Evolutionary conservation across 2,329 filamentous ascomycete genomes (phyloP), one percentile per base, ranked within the genome.

Genomic region (Aureobasidium melanogenum): DNA sequence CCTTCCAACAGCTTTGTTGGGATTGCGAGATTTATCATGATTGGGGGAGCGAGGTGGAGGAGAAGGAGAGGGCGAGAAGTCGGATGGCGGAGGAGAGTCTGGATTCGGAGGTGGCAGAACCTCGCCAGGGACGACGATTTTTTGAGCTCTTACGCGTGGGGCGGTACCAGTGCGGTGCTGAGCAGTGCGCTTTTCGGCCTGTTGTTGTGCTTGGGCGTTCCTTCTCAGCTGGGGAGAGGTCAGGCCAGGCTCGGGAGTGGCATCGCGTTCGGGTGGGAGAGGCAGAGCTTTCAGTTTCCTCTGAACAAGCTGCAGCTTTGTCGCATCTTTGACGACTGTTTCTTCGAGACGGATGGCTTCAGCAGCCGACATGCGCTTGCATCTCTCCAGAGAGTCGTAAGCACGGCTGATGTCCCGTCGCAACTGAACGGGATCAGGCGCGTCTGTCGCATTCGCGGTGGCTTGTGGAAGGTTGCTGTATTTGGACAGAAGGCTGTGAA

Each of bases 281-380:
- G 84, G 83, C 51, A 86, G 77, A 12, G 82, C 80, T 63, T 84
- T 79, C 22, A 87, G 78, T 72, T 86, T 87, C 67, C 79, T 78
- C 62, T 80, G 82, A 67, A 87, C 86, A 61, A 80, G 79, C 55
- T 78, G 79, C 52, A 87, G 72, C 50, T 83, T 79, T 65, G 80
- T 79, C 65, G 80, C 77, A 60, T 74, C 72, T 41, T 68, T 67
- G 59, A 67, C 66, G 22, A 70, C 70, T 62, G 70, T 71, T 26
- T 72, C 68, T 56, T 71, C 69, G 47, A 74, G 63, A 36, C 72
- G 67, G 14, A 56, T 64, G 9, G 71, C 69, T 63, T 74, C 72
- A 44, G 67, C 72, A 17, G 70, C 66, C 30, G 71, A 65, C 72
- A 74, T 74, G 61, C 71, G 68, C 63, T 70, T 67, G 26, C 70